phyloP scores from a whole-genome alignment of 163 green algal genomes.

The Scenedesmus sp. region DNA sequence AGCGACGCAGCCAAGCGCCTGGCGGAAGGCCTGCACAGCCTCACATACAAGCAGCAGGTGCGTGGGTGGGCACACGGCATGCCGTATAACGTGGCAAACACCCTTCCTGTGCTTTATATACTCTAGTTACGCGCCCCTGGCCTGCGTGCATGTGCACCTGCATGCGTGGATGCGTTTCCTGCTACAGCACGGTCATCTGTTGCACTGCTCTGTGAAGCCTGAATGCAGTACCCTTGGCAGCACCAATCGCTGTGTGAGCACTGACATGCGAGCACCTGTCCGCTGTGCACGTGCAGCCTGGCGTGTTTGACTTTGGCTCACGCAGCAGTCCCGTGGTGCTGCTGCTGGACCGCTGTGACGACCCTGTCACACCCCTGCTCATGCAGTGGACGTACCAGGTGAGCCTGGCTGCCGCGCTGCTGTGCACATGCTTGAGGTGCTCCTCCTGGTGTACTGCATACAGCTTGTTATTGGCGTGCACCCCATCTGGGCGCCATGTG shows the following conservation, averaged over 20 bases:
- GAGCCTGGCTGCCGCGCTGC: background rate
- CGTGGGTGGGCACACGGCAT: background rate
- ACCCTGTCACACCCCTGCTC: slow-evolving; percentile 98
- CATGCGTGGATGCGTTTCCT: background rate
- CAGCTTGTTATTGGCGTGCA: background rate
- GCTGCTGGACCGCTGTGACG: slow-evolving; percentile 93
- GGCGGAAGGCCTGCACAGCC: slow-evolving; percentile 80
- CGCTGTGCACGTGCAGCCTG: slow-evolving; percentile 12
- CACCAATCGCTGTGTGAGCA: background rate
- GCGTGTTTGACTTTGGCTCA: slow-evolving; percentile 93
- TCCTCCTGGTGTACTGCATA: background rate
- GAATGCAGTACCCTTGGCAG: no score
- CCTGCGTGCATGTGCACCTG: no score
- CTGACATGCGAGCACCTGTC: background rate
- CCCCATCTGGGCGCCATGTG: no score
- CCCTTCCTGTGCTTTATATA: background rate
- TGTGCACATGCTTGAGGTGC: background rate
- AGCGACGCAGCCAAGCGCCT: slow-evolving; percentile 84
- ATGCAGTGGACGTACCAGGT: slow-evolving; percentile 92
- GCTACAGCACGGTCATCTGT: background rate
- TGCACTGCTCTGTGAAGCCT: background rate
- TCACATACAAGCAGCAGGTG: slow-evolving; percentile 77
- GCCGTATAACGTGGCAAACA: background rate
- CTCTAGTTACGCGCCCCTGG: no score
- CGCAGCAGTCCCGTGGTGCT: slow-evolving; percentile 86